These are phyloP conservation scores for Xerocomellus amylosporus DNA, from an alignment of 768 basidiomycete species.

Conservation along the genomic window DNA sequence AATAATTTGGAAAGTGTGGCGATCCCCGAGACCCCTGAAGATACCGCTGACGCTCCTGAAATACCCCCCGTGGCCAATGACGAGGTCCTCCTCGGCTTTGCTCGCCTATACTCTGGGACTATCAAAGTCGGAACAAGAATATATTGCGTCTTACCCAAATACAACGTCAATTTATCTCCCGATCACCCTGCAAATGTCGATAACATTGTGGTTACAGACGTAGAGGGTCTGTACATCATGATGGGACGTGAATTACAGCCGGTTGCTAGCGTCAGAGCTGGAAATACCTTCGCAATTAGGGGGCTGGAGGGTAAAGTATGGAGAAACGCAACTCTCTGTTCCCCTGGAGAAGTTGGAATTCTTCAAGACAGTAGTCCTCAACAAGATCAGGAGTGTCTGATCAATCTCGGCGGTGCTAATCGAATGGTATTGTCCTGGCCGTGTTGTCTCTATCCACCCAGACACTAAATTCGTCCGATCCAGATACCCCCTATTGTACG, in stretches of 20 bases:
- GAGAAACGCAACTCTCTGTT: constrained; percentile 88
- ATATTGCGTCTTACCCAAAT: constrained; percentile 85
- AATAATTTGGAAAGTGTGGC: constrained; percentile 18
- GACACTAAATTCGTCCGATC: neutral
- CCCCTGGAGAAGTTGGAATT: constrained; percentile 48
- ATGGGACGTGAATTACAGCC: constrained; percentile 95
- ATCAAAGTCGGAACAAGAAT: constrained; percentile 62
- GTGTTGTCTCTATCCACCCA: neutral
- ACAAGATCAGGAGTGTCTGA: constrained; percentile 50
- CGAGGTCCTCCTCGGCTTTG: constrained; percentile 88
- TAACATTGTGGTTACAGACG: constrained; percentile 56
- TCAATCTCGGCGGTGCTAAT: constrained; percentile 76
- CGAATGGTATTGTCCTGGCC: constrained; percentile 46
- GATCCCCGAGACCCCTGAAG: constrained; percentile 2
- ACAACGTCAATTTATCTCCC: constrained; percentile 58
- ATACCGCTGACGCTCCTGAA: neutral
- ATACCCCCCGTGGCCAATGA: constrained; percentile 2
- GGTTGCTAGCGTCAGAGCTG: constrained; percentile 79
- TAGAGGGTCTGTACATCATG: constrained; percentile 88
- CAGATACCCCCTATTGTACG: constrained; percentile 90
- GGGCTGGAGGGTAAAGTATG: constrained; percentile 89
- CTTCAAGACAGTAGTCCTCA: constrained; percentile 30
- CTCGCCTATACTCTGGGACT: constrained; percentile 89
- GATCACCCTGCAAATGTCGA: constrained; percentile 66
- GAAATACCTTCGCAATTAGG: constrained; percentile 90